Conservation (phyloP, 2,329 filamentous ascomycete species). For the Aspergillus persii region DNA sequence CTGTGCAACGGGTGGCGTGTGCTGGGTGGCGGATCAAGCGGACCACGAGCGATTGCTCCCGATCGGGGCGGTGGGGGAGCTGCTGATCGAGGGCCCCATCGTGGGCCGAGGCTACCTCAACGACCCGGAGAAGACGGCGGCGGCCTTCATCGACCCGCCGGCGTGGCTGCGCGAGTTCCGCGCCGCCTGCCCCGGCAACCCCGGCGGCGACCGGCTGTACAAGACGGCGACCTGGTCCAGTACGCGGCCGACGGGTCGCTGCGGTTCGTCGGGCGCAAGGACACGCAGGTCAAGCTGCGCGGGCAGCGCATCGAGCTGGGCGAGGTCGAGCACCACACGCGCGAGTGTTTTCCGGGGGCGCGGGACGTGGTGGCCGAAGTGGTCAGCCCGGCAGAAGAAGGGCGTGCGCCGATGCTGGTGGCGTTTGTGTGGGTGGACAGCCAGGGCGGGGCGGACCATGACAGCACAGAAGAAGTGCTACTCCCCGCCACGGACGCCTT, state of each 20-base stretch:
- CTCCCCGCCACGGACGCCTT: too few relatives aligned
- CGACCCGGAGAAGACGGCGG: conserved; percentile 28
- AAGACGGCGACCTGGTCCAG: conserved; percentile 18
- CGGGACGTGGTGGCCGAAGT: too few relatives aligned
- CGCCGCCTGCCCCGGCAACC: conserved; percentile 16
- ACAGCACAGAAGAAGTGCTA: too few relatives aligned
- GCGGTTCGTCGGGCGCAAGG: conserved; percentile 50
- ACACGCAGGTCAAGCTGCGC: too few relatives aligned
- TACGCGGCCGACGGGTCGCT: conserved; percentile 27
- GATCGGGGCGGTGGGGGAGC: conserved; percentile 16
- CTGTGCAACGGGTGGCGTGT: background rate
- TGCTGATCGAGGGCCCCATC: conserved; percentile 34
- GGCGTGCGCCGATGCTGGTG: too few relatives aligned
- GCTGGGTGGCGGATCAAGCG: conserved; percentile 5
- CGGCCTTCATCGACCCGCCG: conserved; percentile 22
- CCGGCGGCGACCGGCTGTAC: conserved; percentile 7
- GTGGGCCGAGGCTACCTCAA: conserved; percentile 38
- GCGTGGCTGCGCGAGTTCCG: conserved; percentile 7
- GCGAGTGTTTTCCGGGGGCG: too few relatives aligned
- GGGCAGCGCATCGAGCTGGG: too few relatives aligned
- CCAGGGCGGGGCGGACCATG: too few relatives aligned
- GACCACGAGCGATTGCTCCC: conserved; percentile 4
- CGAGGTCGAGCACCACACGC: too few relatives aligned
- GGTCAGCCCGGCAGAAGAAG: too few relatives aligned
- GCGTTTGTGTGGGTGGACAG: too few relatives aligned